Evolutionary conservation across 768 basidiomycete genomes (phyloP), one percentile per base, ranked within the genome.

Genomic region (Naganishia antarctica): DNA sequence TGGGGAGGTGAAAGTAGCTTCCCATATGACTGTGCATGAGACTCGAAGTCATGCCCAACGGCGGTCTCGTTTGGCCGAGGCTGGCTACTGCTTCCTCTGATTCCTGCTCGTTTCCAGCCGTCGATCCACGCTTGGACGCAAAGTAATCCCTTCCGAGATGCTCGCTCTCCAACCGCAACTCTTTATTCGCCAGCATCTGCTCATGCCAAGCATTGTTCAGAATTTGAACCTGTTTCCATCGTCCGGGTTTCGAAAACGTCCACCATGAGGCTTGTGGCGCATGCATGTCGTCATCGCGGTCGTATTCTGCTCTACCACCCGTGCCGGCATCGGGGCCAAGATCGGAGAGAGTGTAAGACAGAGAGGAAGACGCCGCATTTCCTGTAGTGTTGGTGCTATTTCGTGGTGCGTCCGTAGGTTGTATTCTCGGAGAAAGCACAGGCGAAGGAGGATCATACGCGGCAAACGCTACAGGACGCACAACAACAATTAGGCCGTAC

Each of bases 401-500:
- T 28, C 31, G 29, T 46, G 45, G 53, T 6, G 44, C 50, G 63
- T 64, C 45, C 51, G 63, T 48, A 1, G 64, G 46, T 32, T 15
- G 11, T 3, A 65, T 18, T 18, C 47, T 31, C 4, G 64, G 64
- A 6, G 64, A 65, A 25, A 48, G 32, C 21, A 59, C 58, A 9
- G 64, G 64, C 21, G 64, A 65, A 26, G 64, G 64, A 7, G 64
- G 64, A 32, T 65, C 64, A 40, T 49, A 47, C 13, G 37, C 31
- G 32, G 64, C 64, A 29, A 65, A 65, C 29, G 64, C 64, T 65
- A 31, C n/a, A 25, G 45, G n/a, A n/a, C n/a, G n/a, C n/a, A n/a
- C n/a, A n/a, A n/a, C n/a, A n/a, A n/a, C n/a, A n/a, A n/a, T n/a
- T n/a, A n/a, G n/a, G n/a, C n/a, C n/a, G n/a, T n/a, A n/a, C n/a